Base-by-base conservation (phyloP, 805 yeast species). In the Tetrapisispora fleetii region DNA sequence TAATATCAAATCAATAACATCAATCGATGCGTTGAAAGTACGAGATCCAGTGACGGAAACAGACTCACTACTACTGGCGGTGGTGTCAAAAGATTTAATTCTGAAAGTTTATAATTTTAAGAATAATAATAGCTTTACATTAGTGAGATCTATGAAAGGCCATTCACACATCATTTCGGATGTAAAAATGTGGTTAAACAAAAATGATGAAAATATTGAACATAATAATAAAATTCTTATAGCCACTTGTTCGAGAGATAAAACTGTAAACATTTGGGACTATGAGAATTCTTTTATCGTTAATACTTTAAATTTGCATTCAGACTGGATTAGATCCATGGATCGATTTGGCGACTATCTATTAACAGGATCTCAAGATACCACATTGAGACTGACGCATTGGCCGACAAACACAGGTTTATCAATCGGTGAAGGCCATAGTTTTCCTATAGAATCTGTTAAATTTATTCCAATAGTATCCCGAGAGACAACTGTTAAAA, bases 131-230 rank as follows among this genome's bases (percentile, higher is more conserved):
- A 14, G 10, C 7, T 75, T 76, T 58, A 73, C 71, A 38, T 76
- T 82, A 41, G 60, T 78, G 1, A 72, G 87, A 36, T 79, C 88
- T 0, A 65, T 90, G 21, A 67, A 80, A 0, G 96, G 96, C 13
- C 98, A 90, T 66, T 95, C 88, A 51, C 96, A 90, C 62, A 78
- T 93, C 1, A 80, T 90, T 0, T 85, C 95, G 0, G 68, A 78
- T 0, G 69, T 86, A 8, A 67, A 69, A 14, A 81, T 84, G 4
- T 53, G 54, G 44, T 45, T 41, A 59, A 36, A 36, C 21, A 5
- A 36, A 18, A 36, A 36, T 3, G 58, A 69, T 4, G 67, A 74
- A 33, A 30, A 9, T 11, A 40, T 30, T n/a, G 76, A 80, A 11
- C 2, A 66, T 68, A 27, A 36, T n/a, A 36, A 36, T 17, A 36